Conservation (phyloP, 768 basidiomycete species). For the Melanogaster broomeanus region DNA sequence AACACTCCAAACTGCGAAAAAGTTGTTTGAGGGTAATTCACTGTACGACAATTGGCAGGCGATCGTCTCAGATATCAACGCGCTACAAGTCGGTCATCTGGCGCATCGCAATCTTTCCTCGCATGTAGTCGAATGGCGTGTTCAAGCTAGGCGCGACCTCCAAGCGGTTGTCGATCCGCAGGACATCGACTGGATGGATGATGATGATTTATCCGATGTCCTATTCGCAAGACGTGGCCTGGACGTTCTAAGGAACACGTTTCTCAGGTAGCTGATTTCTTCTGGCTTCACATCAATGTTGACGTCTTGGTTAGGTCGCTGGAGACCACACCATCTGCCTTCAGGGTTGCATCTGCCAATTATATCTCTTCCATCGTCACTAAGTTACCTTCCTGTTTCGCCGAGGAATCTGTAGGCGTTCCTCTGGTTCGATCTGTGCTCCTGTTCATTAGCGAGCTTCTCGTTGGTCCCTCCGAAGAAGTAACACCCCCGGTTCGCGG, state of each 20-base stretch:
- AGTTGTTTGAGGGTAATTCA: constrained; percentile 18
- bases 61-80: constrained; percentile 14
- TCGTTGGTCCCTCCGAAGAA: constrained; percentile 50
- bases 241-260: constrained; percentile 44
- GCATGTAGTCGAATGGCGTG: constrained; percentile 17
- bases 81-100: not conserved
- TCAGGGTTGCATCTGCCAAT: constrained; percentile 24
- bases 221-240: constrained; percentile 47
- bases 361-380: constrained; percentile 16
- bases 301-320: constrained; percentile 15
- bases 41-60: constrained; percentile 14
- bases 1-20: constrained; percentile 22
- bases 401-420: not conserved
- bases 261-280: constrained; percentile 37
- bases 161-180: constrained; percentile 47
- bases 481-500: constrained; percentile 49
- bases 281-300: constrained; percentile 3
- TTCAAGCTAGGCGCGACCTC: constrained; percentile 28
- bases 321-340: not conserved
- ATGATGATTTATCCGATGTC: constrained; percentile 41
- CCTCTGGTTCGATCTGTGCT: constrained; percentile 34
- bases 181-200: constrained; percentile 56
- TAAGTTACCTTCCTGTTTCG: constrained; percentile 8
- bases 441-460: constrained; percentile 33
- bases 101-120: not conserved